A percentile compares a stretch with the other conserved stretches of the same genome.
phyloP scores from a whole-genome alignment of 2,329 filamentous ascomycete genomes.

The Diaporthe caulivora region DNA sequence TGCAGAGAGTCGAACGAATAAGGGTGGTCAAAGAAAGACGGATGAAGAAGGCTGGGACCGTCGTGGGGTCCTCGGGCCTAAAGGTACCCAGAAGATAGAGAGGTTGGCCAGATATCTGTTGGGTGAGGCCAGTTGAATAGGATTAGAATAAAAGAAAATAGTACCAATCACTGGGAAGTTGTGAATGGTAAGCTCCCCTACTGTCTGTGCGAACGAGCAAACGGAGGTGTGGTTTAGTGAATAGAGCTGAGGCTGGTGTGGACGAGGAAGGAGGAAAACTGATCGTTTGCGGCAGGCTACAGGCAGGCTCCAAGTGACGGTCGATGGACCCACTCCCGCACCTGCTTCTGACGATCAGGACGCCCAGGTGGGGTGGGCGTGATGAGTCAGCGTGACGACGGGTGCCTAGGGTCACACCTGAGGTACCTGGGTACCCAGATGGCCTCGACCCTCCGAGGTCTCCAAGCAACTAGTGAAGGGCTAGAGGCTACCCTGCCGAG shows the following conservation, averaged over 20 bases:
- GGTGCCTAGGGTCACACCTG: background rate
- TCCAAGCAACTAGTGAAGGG: no score
- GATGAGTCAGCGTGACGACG: constrained; percentile 13
- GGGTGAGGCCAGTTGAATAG: constrained; percentile 1
- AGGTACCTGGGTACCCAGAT: background rate
- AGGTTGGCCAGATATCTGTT: constrained; percentile 2
- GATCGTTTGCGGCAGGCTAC: constrained; percentile 31
- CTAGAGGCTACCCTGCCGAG: background rate
- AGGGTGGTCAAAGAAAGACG: constrained; percentile 14
- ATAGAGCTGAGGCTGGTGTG: constrained; percentile 1
- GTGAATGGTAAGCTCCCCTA: constrained; percentile 12
- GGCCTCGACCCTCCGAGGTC: no score
- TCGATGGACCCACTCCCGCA: constrained; percentile 16
- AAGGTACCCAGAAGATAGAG: constrained; percentile 1
- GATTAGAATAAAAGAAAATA: background rate
- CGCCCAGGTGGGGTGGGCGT: background rate
- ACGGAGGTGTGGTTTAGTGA: background rate
- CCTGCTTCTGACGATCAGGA: constrained; percentile 26
- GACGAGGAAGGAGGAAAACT: constrained; percentile 29
- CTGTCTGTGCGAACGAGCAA: constrained; percentile 10
- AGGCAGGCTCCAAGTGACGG: constrained; percentile 13
- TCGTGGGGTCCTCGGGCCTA: constrained; percentile 30
- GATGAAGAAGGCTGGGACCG: constrained; percentile 12
- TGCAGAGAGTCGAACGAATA: background rate
- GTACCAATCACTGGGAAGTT: background rate